phyloP scores from a whole-genome alignment of 768 basidiomycete genomes.

The Boletus edulis region DNA sequence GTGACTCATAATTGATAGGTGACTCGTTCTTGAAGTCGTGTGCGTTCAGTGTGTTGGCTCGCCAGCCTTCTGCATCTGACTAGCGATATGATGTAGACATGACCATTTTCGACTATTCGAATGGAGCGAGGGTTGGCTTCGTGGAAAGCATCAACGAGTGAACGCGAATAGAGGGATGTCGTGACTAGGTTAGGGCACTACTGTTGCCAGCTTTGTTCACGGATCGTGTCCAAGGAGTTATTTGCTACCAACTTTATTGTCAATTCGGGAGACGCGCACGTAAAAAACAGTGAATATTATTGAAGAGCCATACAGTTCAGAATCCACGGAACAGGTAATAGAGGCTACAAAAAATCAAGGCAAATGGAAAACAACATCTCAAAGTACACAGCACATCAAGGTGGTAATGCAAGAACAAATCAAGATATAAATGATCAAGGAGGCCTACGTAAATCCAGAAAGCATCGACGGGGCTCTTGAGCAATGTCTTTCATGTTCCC shows the following conservation, averaged over 20 bases:
- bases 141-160: conserved; percentile 46
- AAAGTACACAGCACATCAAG: not conserved
- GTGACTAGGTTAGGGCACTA: no score
- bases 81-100: conserved; percentile 43
- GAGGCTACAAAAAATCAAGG: conserved; percentile 5
- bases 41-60: conserved; percentile 25
- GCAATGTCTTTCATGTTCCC: conserved; percentile 62
- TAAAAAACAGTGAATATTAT: no score
- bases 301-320: conserved; percentile 1
- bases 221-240: no score
- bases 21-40: conserved; percentile 69
- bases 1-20: conserved; percentile 31
- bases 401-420: conserved; percentile 13
- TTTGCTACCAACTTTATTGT: not conserved
- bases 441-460: conserved; percentile 37
- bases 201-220: no score
- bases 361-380: not conserved
- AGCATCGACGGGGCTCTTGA: conserved; percentile 45
- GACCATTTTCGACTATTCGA: conserved; percentile 56
- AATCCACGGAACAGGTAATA: not conserved
- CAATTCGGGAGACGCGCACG: no score
- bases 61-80: not conserved
- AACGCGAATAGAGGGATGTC: not conserved
- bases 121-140: conserved; percentile 55
- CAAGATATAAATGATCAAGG: not conserved